phyloP scores from a whole-genome alignment of 2,329 filamentous ascomycete species.

The Fusarium bulbicola region DNA sequence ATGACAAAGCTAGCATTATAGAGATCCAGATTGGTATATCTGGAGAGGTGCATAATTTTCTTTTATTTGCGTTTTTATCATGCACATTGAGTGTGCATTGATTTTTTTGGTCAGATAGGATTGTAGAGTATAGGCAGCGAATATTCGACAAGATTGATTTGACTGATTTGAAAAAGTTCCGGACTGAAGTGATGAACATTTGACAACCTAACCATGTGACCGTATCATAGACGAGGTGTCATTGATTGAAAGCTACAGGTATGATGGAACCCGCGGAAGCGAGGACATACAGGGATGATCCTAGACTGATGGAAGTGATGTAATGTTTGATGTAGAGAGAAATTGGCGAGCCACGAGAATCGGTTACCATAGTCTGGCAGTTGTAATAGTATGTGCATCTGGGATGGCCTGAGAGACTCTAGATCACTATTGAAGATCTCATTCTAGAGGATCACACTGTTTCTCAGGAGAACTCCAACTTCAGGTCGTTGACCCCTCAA shows the following conservation, averaged over 20 bases:
- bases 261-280: constrained; percentile 15
- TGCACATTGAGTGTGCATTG: constrained; percentile 7
- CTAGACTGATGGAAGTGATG: constrained; percentile 17
- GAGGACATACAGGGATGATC: constrained; percentile 21
- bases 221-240: not conserved
- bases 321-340: not conserved
- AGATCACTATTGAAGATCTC: not conserved
- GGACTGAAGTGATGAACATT: too few relatives aligned
- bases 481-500: constrained; percentile 7
- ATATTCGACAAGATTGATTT: not conserved
- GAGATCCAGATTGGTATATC: constrained; percentile 20
- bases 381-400: not conserved
- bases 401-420: not conserved
- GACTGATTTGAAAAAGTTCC: too few relatives aligned
- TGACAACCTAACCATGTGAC: not conserved
- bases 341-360: not conserved
- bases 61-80: not conserved
- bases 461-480: not conserved
- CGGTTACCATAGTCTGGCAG: not conserved
- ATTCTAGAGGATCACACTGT: not conserved
- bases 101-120: not conserved
- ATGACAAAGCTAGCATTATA: constrained; percentile 19
- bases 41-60: constrained; percentile 19
- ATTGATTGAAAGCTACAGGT: not conserved
- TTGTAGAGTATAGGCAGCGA: constrained; percentile 2